phyloP scores from a whole-genome alignment of 192 early-diverging fungal species.

The Phycomyces nitens region DNA sequence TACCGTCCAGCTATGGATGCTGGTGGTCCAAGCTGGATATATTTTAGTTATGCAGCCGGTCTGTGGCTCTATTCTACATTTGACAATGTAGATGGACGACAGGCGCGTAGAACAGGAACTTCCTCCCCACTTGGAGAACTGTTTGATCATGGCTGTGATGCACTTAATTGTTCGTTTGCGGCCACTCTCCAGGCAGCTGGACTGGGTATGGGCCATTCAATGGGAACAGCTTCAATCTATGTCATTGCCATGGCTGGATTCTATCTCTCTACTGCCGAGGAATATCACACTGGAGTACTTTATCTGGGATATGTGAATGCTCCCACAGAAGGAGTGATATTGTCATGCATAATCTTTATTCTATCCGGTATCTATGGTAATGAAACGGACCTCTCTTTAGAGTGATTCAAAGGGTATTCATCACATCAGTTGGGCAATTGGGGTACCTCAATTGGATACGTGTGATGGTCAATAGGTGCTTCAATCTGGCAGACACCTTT shows the following conservation, averaged over 20 bases:
- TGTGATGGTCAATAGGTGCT: conserved; percentile 4
- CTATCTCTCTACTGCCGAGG: conserved; percentile 89
- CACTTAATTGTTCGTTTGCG: conserved; percentile 32
- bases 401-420: too few relatives aligned
- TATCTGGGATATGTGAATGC: conserved; percentile 81
- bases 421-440: too few relatives aligned
- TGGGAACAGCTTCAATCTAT: conserved; percentile 17
- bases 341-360: conserved; percentile 56
- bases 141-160: conserved; percentile 83
- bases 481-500: conserved; percentile 7
- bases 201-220: conserved; percentile 22
- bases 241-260: conserved; percentile 46
- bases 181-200: conserved; percentile 22
- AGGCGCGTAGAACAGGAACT: conserved; percentile 85
- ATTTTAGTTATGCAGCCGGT: conserved; percentile 70
- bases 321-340: conserved; percentile 84
- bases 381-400: neutral
- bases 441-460: too few relatives aligned
- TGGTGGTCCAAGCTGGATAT: conserved; percentile 69
- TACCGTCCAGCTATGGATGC: conserved; percentile 69
- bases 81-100: conserved; percentile 93
- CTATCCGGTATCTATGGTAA: conserved; percentile 58
- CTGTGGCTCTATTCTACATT: conserved; percentile 86
- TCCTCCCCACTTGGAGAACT: conserved; percentile 88
- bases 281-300: conserved; percentile 85